Conservation (phyloP, 352 stramenopile genomes). For the Blastocystis sp. region DNA sequence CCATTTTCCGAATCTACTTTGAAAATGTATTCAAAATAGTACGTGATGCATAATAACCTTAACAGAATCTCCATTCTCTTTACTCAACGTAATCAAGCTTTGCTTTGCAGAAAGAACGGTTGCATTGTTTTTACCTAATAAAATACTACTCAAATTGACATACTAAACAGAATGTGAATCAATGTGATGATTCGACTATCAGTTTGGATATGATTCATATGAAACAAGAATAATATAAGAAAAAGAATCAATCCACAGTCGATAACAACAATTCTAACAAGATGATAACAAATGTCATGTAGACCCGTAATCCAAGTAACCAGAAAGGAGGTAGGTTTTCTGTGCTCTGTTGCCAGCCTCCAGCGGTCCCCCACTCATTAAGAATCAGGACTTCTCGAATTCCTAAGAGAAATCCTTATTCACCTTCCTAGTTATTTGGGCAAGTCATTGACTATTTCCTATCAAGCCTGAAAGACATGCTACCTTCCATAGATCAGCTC, state of each 20-base stretch:
- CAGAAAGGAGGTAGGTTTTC: constrained; percentile 34
- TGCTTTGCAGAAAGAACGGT: background rate
- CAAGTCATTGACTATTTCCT: constrained; percentile 54
- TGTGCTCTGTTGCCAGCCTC: constrained; percentile 62
- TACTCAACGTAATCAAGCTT: background rate
- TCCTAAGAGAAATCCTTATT: constrained; percentile 55
- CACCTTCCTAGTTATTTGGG: constrained; percentile 38
- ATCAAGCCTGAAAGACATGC: background rate
- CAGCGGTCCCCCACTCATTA: constrained; percentile 54
- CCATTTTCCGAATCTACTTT: background rate
- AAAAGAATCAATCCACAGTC: constrained; percentile 27
- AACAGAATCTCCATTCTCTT: background rate
- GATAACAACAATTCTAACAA: constrained; percentile 31
- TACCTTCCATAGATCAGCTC: constrained; percentile 26
- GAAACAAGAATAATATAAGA: background rate
- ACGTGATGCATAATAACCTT: background rate
- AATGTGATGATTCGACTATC: background rate
- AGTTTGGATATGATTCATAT: background rate
- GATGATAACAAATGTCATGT: constrained; percentile 31
- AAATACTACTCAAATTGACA: background rate
- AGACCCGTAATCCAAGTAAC: constrained; percentile 61
- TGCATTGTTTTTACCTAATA: background rate
- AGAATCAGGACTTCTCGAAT: constrained; percentile 38
- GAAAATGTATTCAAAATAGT: background rate
- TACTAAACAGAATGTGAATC: background rate